A percentile compares a stretch with the other conserved stretches of the same genome.
Conservation (phyloP, 1,139 yeast genomes). For the Pneumocystis sp. region DNA sequence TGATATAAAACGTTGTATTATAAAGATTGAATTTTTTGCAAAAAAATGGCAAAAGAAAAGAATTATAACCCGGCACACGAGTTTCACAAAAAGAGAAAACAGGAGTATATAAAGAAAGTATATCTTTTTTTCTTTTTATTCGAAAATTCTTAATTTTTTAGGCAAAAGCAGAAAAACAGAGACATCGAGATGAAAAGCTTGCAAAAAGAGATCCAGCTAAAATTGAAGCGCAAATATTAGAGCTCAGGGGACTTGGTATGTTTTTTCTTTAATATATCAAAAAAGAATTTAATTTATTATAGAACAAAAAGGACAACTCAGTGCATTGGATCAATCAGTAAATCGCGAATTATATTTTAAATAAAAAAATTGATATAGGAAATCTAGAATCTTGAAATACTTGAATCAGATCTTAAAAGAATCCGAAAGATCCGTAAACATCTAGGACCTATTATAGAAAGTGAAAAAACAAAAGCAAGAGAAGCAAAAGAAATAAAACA, state of each 20-base stretch:
- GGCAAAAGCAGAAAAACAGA: not conserved
- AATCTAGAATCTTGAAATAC: not conserved
- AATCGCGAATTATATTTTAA: not conserved
- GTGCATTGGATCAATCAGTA: not conserved
- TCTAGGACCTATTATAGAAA: not conserved
- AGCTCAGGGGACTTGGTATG: not conserved
- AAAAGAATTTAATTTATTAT: not conserved
- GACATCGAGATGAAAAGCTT: not conserved
- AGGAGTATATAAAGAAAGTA: not conserved
- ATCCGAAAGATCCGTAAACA: not conserved
- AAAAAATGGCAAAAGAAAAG: not conserved
- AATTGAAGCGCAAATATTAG: not conserved
- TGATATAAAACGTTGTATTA: not conserved
- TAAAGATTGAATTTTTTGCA: no score
- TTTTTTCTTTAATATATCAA: not conserved
- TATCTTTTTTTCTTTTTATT: not conserved
- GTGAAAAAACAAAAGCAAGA: conserved; percentile 2
- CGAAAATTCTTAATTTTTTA: not conserved
- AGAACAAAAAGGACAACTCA: not conserved
- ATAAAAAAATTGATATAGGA: not conserved
- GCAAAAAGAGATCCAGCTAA: not conserved
- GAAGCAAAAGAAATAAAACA: not conserved
- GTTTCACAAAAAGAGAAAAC: not conserved
- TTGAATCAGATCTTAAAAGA: not conserved
- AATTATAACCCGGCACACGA: not conserved